phyloP scores from a whole-genome alignment of 1,139 yeast species.

The Eremothecium cymbalariae region DNA sequence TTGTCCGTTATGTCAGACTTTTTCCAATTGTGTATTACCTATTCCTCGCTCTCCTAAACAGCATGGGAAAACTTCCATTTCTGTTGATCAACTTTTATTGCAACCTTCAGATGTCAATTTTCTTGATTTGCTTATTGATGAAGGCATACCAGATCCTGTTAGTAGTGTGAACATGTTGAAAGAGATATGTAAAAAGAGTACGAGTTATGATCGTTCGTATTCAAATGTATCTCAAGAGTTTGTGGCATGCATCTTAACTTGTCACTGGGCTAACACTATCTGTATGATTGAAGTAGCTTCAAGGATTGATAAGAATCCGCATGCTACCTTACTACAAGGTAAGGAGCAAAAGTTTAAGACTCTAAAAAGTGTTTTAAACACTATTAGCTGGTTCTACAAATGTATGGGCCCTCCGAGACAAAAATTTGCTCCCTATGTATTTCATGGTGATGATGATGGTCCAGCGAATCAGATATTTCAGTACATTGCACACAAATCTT shows the following conservation, averaged over 20 bases:
- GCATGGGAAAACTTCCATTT: not conserved
- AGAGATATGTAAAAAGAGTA: constrained; percentile 9
- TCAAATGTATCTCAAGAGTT: constrained; percentile 14
- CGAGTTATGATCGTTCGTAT: constrained; percentile 18
- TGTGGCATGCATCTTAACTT: constrained; percentile 23
- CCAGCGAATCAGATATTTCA: constrained; percentile 27
- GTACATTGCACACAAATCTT: constrained; percentile 21
- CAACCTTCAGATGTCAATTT: constrained; percentile 4
- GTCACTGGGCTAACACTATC: constrained; percentile 46
- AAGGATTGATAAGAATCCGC: constrained; percentile 38
- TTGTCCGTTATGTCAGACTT: constrained; percentile 61
- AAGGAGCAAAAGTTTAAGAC: constrained; percentile 32
- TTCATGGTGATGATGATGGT: constrained; percentile 11
- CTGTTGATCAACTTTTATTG: constrained; percentile 1
- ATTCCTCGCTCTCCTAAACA: constrained; percentile 16
- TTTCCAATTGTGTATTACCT: constrained; percentile 37
- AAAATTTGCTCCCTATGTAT: constrained; percentile 16
- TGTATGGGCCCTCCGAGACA: constrained; percentile 20
- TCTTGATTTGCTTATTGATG: constrained; percentile 3
- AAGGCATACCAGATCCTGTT: constrained; percentile 4
- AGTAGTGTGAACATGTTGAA: constrained; percentile 8
- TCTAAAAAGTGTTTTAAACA: constrained; percentile 32
- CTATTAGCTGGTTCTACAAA: constrained; percentile 29
- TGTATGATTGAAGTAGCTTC: constrained; percentile 49
- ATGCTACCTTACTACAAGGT: constrained; percentile 33